Conservation (phyloP, 768 basidiomycete species). For the Kwoniella heveanensis region DNA sequence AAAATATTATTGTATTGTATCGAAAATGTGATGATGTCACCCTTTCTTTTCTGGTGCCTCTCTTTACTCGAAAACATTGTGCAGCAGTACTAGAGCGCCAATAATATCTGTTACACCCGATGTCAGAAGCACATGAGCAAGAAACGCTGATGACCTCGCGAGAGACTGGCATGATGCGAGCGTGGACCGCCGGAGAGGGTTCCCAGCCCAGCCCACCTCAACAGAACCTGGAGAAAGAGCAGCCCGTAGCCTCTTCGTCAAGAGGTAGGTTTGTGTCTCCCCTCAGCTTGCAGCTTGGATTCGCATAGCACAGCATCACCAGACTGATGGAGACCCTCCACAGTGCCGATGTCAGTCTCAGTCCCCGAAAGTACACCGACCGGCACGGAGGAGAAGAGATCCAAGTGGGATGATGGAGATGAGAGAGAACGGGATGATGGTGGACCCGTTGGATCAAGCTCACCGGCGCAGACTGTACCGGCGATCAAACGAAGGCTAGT, state of each 20-base stretch:
- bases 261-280: slow-evolving; percentile 2
- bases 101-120: no score
- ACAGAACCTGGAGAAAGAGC: background rate
- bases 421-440: background rate
- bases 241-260: slow-evolving; percentile 14
- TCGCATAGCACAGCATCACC: no score
- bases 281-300: no score
- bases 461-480: slow-evolving; percentile 7
- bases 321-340: no score
- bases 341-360: background rate
- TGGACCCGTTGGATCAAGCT: background rate
- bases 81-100: no score
- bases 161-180: no score
- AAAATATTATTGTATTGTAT: background rate
- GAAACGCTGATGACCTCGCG: no score
- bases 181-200: no score
- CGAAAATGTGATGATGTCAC: slow-evolving; percentile 13
- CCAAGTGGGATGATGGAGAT: slow-evolving; percentile 27
- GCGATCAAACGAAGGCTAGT: slow-evolving; percentile 38
- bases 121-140: no score
- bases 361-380: background rate
- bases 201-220: background rate
- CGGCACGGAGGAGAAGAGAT: slow-evolving; percentile 7
- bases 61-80: no score
- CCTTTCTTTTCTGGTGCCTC: background rate